phyloP scores from a whole-genome alignment of 108 stramenopile species.

The Cyclotella distinguenda region DNA sequence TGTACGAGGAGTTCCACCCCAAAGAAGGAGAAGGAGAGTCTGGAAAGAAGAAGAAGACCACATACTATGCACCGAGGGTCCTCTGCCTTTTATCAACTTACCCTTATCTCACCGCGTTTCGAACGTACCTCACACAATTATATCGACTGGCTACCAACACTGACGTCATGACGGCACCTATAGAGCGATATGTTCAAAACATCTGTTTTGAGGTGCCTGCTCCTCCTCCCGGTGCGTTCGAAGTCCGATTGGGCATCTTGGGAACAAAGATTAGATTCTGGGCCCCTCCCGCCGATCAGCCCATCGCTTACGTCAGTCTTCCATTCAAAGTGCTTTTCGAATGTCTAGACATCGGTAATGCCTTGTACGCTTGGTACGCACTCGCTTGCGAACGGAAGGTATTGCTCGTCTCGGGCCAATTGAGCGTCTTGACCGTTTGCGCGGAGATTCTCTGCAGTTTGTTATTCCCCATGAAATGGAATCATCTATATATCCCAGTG shows the following conservation, averaged over 20 bases:
- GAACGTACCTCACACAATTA: slow-evolving; percentile 85
- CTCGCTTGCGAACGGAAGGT: slow-evolving; percentile 87
- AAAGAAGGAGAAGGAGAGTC: slow-evolving; percentile 19
- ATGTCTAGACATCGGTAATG: slow-evolving; percentile 79
- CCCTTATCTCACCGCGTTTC: slow-evolving; percentile 90
- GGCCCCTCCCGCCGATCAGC: slow-evolving; percentile 89
- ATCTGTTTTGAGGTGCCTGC: slow-evolving; percentile 93
- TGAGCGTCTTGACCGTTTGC: slow-evolving; percentile 74
- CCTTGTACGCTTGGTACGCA: slow-evolving; percentile 69
- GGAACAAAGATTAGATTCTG: slow-evolving; percentile 74
- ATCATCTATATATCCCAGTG: slow-evolving; percentile 84
- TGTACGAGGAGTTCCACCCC: slow-evolving; percentile 73
- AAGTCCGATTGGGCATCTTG: slow-evolving; percentile 76
- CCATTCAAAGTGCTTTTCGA: slow-evolving; percentile 88
- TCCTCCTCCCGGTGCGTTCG: slow-evolving; percentile 90
- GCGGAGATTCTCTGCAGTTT: slow-evolving; percentile 87
- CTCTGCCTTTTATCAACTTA: slow-evolving; percentile 91
- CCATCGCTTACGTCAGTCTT: slow-evolving; percentile 91
- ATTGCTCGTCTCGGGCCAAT: slow-evolving; percentile 47
- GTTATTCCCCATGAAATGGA: slow-evolving; percentile 94
- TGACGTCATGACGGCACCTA: slow-evolving; percentile 84
- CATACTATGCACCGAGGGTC: slow-evolving; percentile 79
- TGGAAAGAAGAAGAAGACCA: slow-evolving; percentile 10
- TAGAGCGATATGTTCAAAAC: slow-evolving; percentile 94
- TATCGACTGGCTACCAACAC: slow-evolving; percentile 89